phyloP scores from a whole-genome alignment of 2,329 filamentous ascomycete genomes.

The Phaeosphaeriaceae sp. region DNA sequence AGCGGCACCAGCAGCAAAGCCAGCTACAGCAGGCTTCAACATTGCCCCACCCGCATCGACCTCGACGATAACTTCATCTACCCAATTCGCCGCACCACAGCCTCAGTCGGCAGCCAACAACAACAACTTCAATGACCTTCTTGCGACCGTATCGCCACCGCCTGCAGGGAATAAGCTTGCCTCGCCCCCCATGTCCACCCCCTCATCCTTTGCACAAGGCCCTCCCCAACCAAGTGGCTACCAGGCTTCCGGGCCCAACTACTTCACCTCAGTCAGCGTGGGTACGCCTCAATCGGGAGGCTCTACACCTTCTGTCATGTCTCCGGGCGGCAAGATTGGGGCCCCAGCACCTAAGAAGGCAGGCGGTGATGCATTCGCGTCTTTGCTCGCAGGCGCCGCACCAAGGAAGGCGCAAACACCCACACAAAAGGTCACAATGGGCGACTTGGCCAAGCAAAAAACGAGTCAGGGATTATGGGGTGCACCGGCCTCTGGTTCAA shows the following conservation, averaged over 20 bases:
- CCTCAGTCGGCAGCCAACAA: constrained; percentile 84
- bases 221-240: constrained; percentile 69
- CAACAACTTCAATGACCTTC: constrained; percentile 79
- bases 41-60: constrained; percentile 56
- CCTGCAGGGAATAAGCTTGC: constrained; percentile 59
- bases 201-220: constrained; percentile 53
- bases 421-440: constrained; percentile 74
- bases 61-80: constrained; percentile 58
- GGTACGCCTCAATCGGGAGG: constrained; percentile 42
- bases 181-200: constrained; percentile 53
- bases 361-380: constrained; percentile 86
- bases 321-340: constrained; percentile 49
- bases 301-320: constrained; percentile 53
- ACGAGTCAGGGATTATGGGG: constrained; percentile 95
- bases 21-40: constrained; percentile 55
- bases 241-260: constrained; percentile 85
- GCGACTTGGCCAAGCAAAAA: constrained; percentile 97
- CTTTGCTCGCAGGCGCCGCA: constrained; percentile 78
- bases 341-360: constrained; percentile 52
- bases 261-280: constrained; percentile 80
- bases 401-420: constrained; percentile 74
- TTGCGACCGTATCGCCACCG: constrained; percentile 81
- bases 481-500: constrained; percentile 59
- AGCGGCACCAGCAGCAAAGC: constrained; percentile 63
- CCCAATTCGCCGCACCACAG: constrained; percentile 81